Base-by-base conservation (phyloP, 352 stramenopile genomes). In the Pythium graminicola region DNA sequence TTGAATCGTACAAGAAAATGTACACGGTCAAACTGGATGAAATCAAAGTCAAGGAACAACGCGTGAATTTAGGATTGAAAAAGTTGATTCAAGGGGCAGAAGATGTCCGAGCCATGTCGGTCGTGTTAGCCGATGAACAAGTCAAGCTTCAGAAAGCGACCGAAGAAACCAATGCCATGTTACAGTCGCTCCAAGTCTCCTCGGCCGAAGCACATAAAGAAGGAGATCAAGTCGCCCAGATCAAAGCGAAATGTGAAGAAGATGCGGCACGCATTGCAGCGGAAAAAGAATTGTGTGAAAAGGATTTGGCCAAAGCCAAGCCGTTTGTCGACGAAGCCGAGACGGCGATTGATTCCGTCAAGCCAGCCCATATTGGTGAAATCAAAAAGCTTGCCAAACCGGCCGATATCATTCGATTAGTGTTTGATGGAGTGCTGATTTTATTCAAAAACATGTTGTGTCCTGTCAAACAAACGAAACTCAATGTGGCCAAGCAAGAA, bases 261-360 rank as follows among this genome's bases (percentile, higher is more conserved):
- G 96, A 99, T 70, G 92, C 93, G 2, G 72, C 80, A 6, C 93
- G 95, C 29, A 99, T 99, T 64, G 89, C 80, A 3, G 84, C 77
- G 13, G 96, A 99, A 65, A 99, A 99, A 58, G 85, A 96, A 33
- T 69, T 95, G 26, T 98, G 95, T 65, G 89, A 98, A 60, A 81
- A 67, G 27, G 95, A 99, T 76, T 70, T 99, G 4, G 96, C 96
- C n/a, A 97, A 98, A 65, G 96, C 96, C 1, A 96, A 98, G 62
- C 96, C 96, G 14, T 98, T 98, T 62, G 90, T 99, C 7, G 95
- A 99, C 53, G 86, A 98, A 65, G 96, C 96, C 3, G 96, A 99
- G 72, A 97, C 87, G 2, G 96, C 96, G 4, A 98, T 97, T 60
- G 55, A 81, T 16, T 92, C 75, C 0, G 89, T 97, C n/a, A 91